Base-by-base conservation (phyloP, 176 grass and related monocot genomes). In the Zizania latifolia region DNA sequence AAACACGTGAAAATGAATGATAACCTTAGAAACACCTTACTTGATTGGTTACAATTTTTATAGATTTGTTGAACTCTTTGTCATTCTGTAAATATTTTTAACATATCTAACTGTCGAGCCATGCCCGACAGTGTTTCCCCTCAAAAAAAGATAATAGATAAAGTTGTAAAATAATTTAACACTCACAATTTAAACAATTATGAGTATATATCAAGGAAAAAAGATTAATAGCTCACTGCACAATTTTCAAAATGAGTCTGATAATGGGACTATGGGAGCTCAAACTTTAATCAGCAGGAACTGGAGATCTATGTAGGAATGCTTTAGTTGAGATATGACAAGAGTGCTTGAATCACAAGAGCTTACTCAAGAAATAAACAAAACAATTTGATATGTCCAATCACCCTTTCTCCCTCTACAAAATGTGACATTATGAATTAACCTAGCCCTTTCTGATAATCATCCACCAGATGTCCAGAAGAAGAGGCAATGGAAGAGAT, bases 371-470 rank as follows among this genome's bases (percentile, higher is more conserved):
- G 40, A 31, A 35, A 39, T 46, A 61, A 44, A 57, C 66, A 48
- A 27, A n/a, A 72, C 51, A 57, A 41, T 81, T 62, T 59, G 34
- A 24, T 53, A 81, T 50, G 38, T 72, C 40, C 8, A 60, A 36
- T 41, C 58, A 62, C 67, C 55, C 15, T 71, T 72, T 59, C 21
- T 39, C 69, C 56, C 62, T 30, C 39, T 72, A 29, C 61, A 44
- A 71, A 81, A 81, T 62, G 57, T 71, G 30, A 62, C 50, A 72
- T 17, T 57, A 71, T 71, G 39, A 30, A 38, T 72, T 81, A 71
- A 55, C 65, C 54, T 46, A 13, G 29, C n/a, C 38, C 56, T 40
- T 48, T n/a, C n/a, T 70, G 71, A 51, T 62, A 72, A 50, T 29
- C 24, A 61, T 72, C 12, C 50, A 72, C n/a, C 39, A 71, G 41